Percentiles rank a stretch among this genome's conserved stretches.
These are phyloP conservation scores for Candida awuae DNA, from an alignment of 805 yeast species.

Conservation along the genomic window DNA sequence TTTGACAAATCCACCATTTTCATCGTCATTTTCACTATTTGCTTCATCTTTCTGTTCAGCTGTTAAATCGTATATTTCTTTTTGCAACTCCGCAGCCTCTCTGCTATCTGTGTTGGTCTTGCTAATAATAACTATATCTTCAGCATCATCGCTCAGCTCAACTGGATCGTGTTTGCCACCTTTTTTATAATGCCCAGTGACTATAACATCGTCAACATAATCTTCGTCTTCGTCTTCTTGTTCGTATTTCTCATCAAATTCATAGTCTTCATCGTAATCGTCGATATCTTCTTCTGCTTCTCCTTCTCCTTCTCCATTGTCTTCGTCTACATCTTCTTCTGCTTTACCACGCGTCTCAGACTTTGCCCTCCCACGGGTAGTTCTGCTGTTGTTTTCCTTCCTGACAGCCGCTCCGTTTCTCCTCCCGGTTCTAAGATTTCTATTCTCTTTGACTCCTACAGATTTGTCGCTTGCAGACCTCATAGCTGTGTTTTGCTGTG, in stretches of 20 bases:
- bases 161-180: conserved; percentile 38
- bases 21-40: conserved; percentile 24
- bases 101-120: conserved; percentile 6
- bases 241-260: conserved; percentile 11
- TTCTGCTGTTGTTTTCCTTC: too few species aligned
- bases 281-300: conserved; percentile 3
- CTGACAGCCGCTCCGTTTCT: too few species aligned
- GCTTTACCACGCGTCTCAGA: conserved; percentile 4
- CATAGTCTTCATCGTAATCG: conserved; percentile 6
- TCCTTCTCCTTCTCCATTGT: conserved; percentile 13
- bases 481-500: too few species aligned
- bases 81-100: conserved; percentile 11
- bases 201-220: conserved; percentile 36
- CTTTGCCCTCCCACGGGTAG: conserved; percentile 3
- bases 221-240: conserved; percentile 29
- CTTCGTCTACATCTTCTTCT: conserved; percentile 29
- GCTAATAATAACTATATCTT: conserved; percentile 2
- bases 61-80: conserved; percentile 16
- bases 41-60: conserved; percentile 18
- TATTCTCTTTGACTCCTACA: too few species aligned
- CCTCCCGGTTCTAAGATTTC: too few species aligned
- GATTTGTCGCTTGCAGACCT: too few species aligned
- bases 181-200: conserved; percentile 10
- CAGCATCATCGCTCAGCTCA: conserved; percentile 18
- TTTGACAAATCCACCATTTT: conserved; percentile 29